Base-by-base conservation (phyloP, 2,329 filamentous ascomycete species). In the Neurospora sp. region DNA sequence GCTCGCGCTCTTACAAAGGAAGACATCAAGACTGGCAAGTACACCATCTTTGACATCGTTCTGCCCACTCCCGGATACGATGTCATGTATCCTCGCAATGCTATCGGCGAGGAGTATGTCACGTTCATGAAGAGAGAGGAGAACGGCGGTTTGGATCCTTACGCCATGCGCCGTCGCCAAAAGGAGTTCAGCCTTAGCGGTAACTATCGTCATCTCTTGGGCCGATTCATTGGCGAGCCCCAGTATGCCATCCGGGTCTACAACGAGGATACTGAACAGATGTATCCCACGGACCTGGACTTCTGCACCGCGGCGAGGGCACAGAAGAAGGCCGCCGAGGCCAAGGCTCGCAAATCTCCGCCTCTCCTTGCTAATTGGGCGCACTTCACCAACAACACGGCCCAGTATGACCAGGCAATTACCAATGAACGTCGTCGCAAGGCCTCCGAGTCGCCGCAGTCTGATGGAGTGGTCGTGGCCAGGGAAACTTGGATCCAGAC, bases 41-140 rank as follows among this genome's bases (percentile, higher is more conserved):
- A 91, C 80, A 88, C 85, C 43, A 91, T 99, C 75, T 93, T 92
- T 77, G 96, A 99, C 77, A 78, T 98, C 72, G 94, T 99, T 13
- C 85, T 99, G 2, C 95, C 96, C 3, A 90, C 91, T n/a, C 96
- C 96, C 0, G 96, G 96, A 19, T 97, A 90, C 81, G 93, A 97
- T 75, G 87, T 98, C 46, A 80, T 92, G 42, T 99, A 98, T 78
- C 96, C 96, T 0, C 78, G 84, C 28, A 98, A 99, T 78, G 88
- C 88, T 42, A 88, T 97, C 72, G 93, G 91, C n/a, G 84, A 88
- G 3, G 97, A 91, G 79, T 99, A 98, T 81, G 86, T 86, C 73
- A 85, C 88, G 2, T 96, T 97, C 81, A 99, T 99, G 96, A 87
- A 82, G 39, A 91, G 86, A 68, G 86, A 91, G 67, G 86, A 88